Base-by-base conservation (phyloP, 352 stramenopile species). In the Phytophthora podocarpi region DNA sequence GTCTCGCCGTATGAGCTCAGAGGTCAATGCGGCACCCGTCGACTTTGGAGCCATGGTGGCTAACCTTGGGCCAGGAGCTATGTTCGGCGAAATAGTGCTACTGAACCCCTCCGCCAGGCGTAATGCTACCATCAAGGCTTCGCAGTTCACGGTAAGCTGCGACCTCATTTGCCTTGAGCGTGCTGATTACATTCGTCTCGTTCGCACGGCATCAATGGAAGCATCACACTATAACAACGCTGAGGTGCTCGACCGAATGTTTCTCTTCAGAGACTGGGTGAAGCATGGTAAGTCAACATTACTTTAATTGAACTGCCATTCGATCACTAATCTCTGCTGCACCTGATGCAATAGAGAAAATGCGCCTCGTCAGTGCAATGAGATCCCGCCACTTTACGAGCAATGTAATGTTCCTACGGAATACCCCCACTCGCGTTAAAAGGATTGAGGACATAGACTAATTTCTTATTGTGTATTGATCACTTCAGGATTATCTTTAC, bases 41-140 rank as follows among this genome's bases (percentile, higher is more conserved):
- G 78, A 89, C 42, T 88, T 81, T 27, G 83, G 83, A 9, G 66
- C 71, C 1, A 78, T 89, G 70, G 73, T 89, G 16, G 78, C 69
- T 8, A 90, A 80, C 28, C 69, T 92, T 32, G 80, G 79, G 2
- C 79, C 83, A 24, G 83, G 83, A 28, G 77, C 83, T 5, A 90
- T 92, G 77, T 90, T 92, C 24, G 83, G 83, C 27, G 83, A 92
- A 43, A 73, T 92, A 36, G 83, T 92, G 41, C 59, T 92, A 27
- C 46, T 88, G 12, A 90, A 92, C 40, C 83, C 80, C 3, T 82
- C 78, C 0, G 80, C 80, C 12, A 71, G 72, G 13, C 70, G 82
- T 2, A 92, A 89, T 41, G 82, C 80, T n/a, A 90, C 82, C 3
- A 89, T 92, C 40, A 55, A 86, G 7, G 78, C 81, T 9, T 90